Base-by-base conservation (phyloP, 75 land plant genomes). In the Pinus albicaulis region DNA sequence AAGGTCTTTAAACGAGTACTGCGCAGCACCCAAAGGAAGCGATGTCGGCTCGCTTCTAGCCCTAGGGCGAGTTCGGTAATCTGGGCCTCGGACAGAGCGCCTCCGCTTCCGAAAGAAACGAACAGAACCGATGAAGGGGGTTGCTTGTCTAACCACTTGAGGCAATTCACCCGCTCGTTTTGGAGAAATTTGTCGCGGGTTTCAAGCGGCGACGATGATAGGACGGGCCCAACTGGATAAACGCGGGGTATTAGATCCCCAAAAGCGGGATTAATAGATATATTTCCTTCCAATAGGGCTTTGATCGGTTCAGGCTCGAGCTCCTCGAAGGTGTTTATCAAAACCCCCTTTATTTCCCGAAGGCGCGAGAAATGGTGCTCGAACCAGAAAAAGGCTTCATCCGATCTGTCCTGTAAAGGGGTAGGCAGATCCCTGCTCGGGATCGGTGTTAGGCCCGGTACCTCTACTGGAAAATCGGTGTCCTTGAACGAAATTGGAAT, bases 131-230 rank as follows among this genome's bases (percentile, higher is more conserved):
- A 90, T 2, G 71, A 82, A 3, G 20, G 8, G 3, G 90, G 88
- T 62, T 91, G 93, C 17, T 61, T 52, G 72, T 91, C 86, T 55
- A 91, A 70, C 93, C 93, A 91, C 31, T 74, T 71, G 12, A 86
- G 28, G 76, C 87, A 86, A 1, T 16, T 59, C 44, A 5, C 28
- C 76, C 12, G 48, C 38, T 1, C 34, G 66, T 7, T 19, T 4
- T 5, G 26, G 19, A 28, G 38, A 16, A 11, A 13, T 16, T 48
- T 28, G 0, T 58, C 57, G 19, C 53, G 71, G n/a, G 59, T 14
- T 3, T 3, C 15, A 6, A 23, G 41, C 20, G 68, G 17, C 20
- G n/a, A 64, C 38, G 17, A 59, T 16, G 69, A 74, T 4, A 82
- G 26, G 13, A 85, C 38, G 10, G 93, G 93, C 1, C 93, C 93